These are phyloP conservation scores for Ophiostoma ulmi DNA, from an alignment of 2,329 filamentous ascomycete genomes.

Conservation along the genomic window DNA sequence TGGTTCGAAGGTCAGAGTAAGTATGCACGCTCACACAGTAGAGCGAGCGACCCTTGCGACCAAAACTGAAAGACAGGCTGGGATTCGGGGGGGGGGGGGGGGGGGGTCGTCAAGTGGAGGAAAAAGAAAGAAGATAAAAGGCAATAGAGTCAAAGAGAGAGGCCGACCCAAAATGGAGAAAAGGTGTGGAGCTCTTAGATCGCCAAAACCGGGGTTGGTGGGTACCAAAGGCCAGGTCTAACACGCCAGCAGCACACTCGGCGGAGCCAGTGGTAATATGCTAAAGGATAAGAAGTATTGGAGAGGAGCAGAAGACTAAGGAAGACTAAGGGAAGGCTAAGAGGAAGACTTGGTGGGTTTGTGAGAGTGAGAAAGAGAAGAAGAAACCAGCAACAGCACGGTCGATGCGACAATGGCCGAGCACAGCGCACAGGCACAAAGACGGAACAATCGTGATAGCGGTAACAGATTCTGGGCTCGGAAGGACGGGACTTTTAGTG, in stretches of 20 bases:
- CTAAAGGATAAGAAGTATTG: conserved; percentile 1
- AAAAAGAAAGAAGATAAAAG: background rate
- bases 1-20: background rate
- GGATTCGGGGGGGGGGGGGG: background rate
- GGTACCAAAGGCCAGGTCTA: background rate
- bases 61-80: background rate
- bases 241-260: background rate
- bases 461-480: background rate
- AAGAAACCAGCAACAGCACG: background rate
- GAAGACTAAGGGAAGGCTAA: background rate
- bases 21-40: background rate
- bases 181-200: conserved; percentile 21
- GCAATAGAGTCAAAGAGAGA: conserved; percentile 11
- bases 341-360: background rate
- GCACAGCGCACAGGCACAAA: conserved; percentile 10
- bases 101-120: background rate
- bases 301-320: background rate
- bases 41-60: background rate
- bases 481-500: background rate
- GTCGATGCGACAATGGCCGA: background rate
- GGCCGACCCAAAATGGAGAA: background rate
- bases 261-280: conserved; percentile 2
- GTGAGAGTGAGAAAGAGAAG: background rate
- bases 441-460: background rate
- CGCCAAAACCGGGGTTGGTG: conserved; percentile 20